phyloP scores from a whole-genome alignment of 805 yeast genomes.

The Nakazawaea molendinolei region DNA sequence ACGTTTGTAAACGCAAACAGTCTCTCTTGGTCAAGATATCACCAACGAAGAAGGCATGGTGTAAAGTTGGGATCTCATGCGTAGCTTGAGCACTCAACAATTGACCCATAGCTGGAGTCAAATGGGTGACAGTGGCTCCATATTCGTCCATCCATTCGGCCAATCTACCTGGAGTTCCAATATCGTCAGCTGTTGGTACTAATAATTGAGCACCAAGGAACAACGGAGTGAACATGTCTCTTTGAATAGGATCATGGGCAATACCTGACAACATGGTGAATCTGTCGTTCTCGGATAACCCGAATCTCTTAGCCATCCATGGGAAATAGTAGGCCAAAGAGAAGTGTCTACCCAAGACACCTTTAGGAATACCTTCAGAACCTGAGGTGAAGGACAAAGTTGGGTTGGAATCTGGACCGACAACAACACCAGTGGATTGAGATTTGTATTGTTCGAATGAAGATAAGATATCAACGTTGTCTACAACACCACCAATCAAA shows the following conservation, averaged over 20 bases:
- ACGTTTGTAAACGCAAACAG: slow-evolving; percentile 83
- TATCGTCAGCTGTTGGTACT: slow-evolving; percentile 95
- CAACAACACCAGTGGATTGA: slow-evolving; percentile 76
- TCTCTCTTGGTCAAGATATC: slow-evolving; percentile 96
- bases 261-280: slow-evolving; percentile 98
- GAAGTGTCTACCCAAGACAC: slow-evolving; percentile 96
- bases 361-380: slow-evolving; percentile 97
- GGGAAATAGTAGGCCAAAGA: slow-evolving; percentile 96
- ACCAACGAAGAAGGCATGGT: slow-evolving; percentile 97
- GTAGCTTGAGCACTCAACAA: slow-evolving; percentile 91
- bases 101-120: slow-evolving; percentile 99
- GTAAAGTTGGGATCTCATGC: slow-evolving; percentile 75
- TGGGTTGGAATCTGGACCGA: slow-evolving; percentile 97
- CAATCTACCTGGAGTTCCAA: slow-evolving; percentile 95
- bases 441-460: slow-evolving; percentile 39
- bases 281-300: slow-evolving; percentile 68
- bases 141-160: slow-evolving; percentile 96
- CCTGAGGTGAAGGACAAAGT: slow-evolving; percentile 96
- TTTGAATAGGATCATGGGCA: slow-evolving; percentile 98
- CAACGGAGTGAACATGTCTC: slow-evolving; percentile 98
- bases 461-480: slow-evolving; percentile 41
- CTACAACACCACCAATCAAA: slow-evolving; percentile 50
- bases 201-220: slow-evolving; percentile 90
- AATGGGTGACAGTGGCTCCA: slow-evolving; percentile 92
- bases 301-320: slow-evolving; percentile 92